A percentile compares a stretch with the other conserved stretches of the same genome.
Evolutionary conservation across 805 yeast species (phyloP).

Genomic region (Metschnikowia borealis): DNA sequence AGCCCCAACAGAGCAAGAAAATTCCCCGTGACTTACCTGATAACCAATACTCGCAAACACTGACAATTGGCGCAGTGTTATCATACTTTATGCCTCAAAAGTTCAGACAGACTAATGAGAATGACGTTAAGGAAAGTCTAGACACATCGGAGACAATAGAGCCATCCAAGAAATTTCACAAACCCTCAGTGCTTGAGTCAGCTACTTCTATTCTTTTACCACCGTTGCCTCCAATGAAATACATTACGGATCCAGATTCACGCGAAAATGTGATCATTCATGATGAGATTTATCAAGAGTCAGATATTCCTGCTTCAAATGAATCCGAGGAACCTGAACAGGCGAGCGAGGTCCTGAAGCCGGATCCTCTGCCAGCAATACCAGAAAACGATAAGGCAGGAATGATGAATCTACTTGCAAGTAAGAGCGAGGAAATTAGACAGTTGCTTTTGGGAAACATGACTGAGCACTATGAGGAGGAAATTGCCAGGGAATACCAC

Average conservation of each 20-base stretch:
- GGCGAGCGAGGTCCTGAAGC: neutral
- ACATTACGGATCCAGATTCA: conserved; percentile 59
- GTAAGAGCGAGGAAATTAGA: conserved; percentile 16
- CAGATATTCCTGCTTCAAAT: conserved; percentile 38
- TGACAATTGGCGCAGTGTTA: conserved; percentile 34
- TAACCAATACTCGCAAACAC: conserved; percentile 16
- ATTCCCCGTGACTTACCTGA: conserved; percentile 21
- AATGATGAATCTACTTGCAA: conserved; percentile 14
- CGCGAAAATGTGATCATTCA: conserved; percentile 73
- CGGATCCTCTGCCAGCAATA: neutral
- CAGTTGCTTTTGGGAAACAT: conserved; percentile 15
- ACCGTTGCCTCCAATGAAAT: conserved; percentile 69
- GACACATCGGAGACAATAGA: neutral
- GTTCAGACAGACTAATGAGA: conserved; percentile 18
- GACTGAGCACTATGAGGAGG: conserved; percentile 59
- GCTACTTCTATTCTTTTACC: conserved; percentile 76
- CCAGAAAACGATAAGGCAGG: conserved; percentile 8
- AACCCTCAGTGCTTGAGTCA: conserved; percentile 71
- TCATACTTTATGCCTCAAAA: conserved; percentile 43
- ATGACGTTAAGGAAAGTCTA: conserved; percentile 3
- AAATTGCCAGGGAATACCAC: conserved; percentile 87
- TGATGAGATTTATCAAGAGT: conserved; percentile 67
- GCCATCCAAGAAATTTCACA: conserved; percentile 43
- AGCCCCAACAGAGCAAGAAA: conserved; percentile 5
- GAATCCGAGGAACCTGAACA: neutral